phyloP scores from a whole-genome alignment of 345 rosid genomes.

The Dipteronia dyeriana region DNA sequence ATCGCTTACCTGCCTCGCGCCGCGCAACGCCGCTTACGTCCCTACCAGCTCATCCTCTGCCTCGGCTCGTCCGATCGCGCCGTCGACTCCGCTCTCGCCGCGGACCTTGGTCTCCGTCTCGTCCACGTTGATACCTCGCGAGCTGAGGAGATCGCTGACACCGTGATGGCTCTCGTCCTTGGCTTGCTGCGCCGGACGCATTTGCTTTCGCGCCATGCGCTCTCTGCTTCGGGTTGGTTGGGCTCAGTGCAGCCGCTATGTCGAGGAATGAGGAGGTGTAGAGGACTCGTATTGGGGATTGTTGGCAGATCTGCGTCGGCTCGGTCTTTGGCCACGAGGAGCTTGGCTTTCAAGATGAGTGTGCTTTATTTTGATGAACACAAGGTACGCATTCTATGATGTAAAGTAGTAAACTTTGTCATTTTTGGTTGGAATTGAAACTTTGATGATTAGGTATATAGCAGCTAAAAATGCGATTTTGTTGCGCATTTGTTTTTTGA shows the following conservation, averaged over 20 bases:
- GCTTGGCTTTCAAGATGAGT: constrained; percentile 96
- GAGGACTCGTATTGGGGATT: constrained; percentile 93
- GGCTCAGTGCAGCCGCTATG: constrained; percentile 95
- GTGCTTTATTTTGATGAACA: constrained; percentile 91
- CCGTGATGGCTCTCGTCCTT: constrained; percentile 95
- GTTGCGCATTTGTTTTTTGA: too few relatives aligned
- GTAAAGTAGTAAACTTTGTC: neutral
- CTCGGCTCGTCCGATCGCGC: constrained; percentile 94
- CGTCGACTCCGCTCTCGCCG: constrained; percentile 87
- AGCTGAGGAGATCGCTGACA: constrained; percentile 97
- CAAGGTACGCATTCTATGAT: constrained; percentile 45
- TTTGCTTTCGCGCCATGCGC: constrained; percentile 78
- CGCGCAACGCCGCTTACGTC: constrained; percentile 95
- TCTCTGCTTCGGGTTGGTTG: constrained; percentile 93
- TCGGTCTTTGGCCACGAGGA: constrained; percentile 68
- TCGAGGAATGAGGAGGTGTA: constrained; percentile 94
- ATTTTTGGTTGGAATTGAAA: neutral
- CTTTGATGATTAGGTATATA: too few relatives aligned
- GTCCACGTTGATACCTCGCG: constrained; percentile 90
- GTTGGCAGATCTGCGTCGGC: constrained; percentile 95
- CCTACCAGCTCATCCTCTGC: constrained; percentile 91
- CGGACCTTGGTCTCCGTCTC: constrained; percentile 88
- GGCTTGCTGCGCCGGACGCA: constrained; percentile 95
- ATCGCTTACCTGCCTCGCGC: constrained; percentile 98
- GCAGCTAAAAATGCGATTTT: too few relatives aligned